Percentiles rank a stretch among this genome's conserved stretches.
Evolutionary conservation across 176 grass and related monocot species (phyloP).

Genomic region (Elymus sibiricus): DNA sequence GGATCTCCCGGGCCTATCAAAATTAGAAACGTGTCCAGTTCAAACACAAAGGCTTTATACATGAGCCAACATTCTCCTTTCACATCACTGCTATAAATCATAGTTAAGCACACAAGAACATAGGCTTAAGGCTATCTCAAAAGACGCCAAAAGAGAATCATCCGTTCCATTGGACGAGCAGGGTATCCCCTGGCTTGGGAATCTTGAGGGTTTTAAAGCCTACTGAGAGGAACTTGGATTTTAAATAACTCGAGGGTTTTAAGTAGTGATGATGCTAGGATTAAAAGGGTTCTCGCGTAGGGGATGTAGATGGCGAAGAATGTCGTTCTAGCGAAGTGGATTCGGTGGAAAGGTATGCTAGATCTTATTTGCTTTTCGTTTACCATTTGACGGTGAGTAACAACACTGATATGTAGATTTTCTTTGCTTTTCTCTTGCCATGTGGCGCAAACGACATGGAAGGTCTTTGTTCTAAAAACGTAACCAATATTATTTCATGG

Average conservation of each 20-base stretch:
- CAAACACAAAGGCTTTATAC: slow-evolving; percentile 23
- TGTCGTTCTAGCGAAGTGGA: slow-evolving; percentile 20
- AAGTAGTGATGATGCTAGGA: slow-evolving; percentile 8
- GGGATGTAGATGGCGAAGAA: slow-evolving; percentile 18
- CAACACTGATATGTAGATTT: background rate
- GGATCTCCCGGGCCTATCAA: slow-evolving; percentile 22
- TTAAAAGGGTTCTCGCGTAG: slow-evolving; percentile 20
- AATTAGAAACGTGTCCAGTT: slow-evolving; percentile 60
- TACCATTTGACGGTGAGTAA: background rate
- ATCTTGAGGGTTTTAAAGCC: slow-evolving; percentile 45
- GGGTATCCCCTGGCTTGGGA: slow-evolving; percentile 35
- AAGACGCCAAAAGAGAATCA: slow-evolving; percentile 46
- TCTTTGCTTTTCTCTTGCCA: background rate
- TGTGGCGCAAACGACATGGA: background rate
- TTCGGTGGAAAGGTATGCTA: background rate
- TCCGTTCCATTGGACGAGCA: slow-evolving; percentile 37
- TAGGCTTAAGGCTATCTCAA: slow-evolving; percentile 31
- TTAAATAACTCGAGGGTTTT: slow-evolving; percentile 25
- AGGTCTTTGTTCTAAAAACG: background rate
- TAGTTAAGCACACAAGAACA: slow-evolving; percentile 26
- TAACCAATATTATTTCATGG: background rate
- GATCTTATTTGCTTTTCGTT: background rate
- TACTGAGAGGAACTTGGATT: slow-evolving; percentile 30
- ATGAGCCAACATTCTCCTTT: slow-evolving; percentile 38
- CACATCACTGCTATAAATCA: slow-evolving; percentile 40